Evolutionary conservation across 495 filamentous ascomycete species (phyloP), one percentile per base, ranked within the genome.

Genomic region (Aspergillus mulundensis): DNA sequence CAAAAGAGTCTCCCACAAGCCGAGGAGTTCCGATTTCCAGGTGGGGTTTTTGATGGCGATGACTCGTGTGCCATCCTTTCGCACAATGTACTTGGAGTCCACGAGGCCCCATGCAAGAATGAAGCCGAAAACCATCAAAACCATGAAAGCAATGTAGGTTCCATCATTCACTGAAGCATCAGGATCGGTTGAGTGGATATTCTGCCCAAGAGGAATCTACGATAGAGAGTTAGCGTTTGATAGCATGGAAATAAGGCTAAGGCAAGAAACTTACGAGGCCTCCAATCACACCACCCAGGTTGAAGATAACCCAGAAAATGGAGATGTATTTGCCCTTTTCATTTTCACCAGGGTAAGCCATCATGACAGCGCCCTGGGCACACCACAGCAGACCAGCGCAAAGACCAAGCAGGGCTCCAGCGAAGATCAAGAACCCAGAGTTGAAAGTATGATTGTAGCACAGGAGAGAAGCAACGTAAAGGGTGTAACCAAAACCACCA

Each of bases 221-320:
- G 11, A 12, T 0, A 24, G 1, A 28, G 5, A 57, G 38, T 56
- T 34, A 40, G 38, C 4, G 3, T 12, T 21, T 7, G 15, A 30
- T 14, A 20, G 12, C 24, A 19, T 7, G 20, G 10, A 6, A 1
- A 19, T 19, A n/a, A 8, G 15, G 1, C 28, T 30, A 14, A 14
- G 28, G 5, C 25, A 45, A 47, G 11, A 25, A 32, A 59, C 78
- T 66, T 73, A 86, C 86, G 74, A 96, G 77, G 56, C 85, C 85
- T 25, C 93, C 93, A 75, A 96, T 90, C 53, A 96, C 92, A 63
- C 84, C 92, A 58, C 93, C 92, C 30, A 91, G 68, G 70, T 97
- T 97, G 79, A 96, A 97, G 62, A 97, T 96, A 52, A 89, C 83
- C 92, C 92, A 97, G 71, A 97, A 96, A 69, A 84, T 82, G 39